Conservation (phyloP, 1,284 basidiomycete species). For the Vanrija humicola region DNA sequence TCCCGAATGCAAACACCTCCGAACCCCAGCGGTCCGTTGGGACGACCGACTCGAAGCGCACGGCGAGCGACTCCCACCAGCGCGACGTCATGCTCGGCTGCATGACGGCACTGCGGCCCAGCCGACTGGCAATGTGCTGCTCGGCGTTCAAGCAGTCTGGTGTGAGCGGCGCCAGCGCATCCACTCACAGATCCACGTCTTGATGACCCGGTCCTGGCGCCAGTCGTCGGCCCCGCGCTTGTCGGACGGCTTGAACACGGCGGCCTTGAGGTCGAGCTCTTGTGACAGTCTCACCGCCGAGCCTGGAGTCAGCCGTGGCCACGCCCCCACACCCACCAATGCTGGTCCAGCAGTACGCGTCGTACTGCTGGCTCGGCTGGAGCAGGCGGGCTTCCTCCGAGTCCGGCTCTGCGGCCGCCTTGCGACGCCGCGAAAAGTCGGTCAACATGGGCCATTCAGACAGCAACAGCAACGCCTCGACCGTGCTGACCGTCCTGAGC, state of each 20-base stretch:
- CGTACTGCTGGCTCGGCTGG: slow-evolving; percentile 10
- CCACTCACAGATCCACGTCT: slow-evolving; percentile 13
- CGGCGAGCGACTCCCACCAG: slow-evolving; percentile 14
- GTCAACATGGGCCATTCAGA: slow-evolving; percentile 15
- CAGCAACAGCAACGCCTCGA: slow-evolving; percentile 14
- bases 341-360: slow-evolving; percentile 11
- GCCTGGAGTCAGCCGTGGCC: too few species aligned
- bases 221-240: background rate
- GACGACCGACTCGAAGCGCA: background rate
- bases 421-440: background rate
- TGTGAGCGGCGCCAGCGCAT: background rate
- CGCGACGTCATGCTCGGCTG: slow-evolving; percentile 14
- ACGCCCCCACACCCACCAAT: slow-evolving; percentile 1
- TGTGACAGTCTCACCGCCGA: slow-evolving; percentile 11
- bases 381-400: slow-evolving; percentile 9
- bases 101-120: slow-evolving; percentile 16
- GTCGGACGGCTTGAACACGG: background rate
- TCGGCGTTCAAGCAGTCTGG: slow-evolving; percentile 14
- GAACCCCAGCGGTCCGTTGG: slow-evolving; percentile 4
- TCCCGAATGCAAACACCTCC: slow-evolving; percentile 3
- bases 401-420: background rate
- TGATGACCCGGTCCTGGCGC: slow-evolving; percentile 7
- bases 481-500: slow-evolving; percentile 4
- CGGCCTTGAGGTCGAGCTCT: slow-evolving; percentile 14
- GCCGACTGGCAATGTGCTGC: slow-evolving; percentile 8